Evolutionary conservation across 1,139 yeast species (phyloP).

Genomic region (Geotrichum europaeum): DNA sequence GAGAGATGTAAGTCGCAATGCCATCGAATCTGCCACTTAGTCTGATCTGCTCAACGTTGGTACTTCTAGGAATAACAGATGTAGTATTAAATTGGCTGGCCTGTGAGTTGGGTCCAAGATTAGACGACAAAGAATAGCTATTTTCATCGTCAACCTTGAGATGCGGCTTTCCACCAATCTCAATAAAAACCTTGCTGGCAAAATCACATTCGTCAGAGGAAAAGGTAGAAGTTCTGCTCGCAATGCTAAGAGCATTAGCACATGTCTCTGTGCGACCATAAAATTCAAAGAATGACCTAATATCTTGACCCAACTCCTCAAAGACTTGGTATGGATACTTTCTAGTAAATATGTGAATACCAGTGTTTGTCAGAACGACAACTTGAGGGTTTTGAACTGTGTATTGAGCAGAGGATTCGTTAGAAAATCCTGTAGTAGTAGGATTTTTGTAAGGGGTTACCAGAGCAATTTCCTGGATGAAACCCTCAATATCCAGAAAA

Average conservation of each 20-base stretch:
- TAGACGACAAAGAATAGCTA: constrained; percentile 18
- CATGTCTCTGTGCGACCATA: constrained; percentile 76
- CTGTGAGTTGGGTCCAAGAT: not conserved
- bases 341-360: constrained; percentile 69
- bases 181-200: constrained; percentile 47
- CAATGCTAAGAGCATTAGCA: constrained; percentile 74
- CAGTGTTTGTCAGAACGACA: constrained; percentile 76
- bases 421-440: constrained; percentile 65
- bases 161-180: constrained; percentile 46
- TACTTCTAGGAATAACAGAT: not conserved
- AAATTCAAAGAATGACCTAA: constrained; percentile 45
- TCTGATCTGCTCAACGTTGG: constrained; percentile 48
- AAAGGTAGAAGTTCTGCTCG: constrained; percentile 49
- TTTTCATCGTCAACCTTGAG: constrained; percentile 32
- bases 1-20: constrained; percentile 68
- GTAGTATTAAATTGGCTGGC: not conserved
- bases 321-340: constrained; percentile 76
- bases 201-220: constrained; percentile 36
- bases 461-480: constrained; percentile 69
- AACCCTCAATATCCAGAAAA: constrained; percentile 54
- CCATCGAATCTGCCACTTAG: constrained; percentile 92
- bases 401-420: constrained; percentile 81
- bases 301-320: constrained; percentile 60
- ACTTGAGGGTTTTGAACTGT: constrained; percentile 48
- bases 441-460: constrained; percentile 68